These are phyloP conservation scores for Blastomyces gilchristii DNA, from an alignment of 2,329 filamentous ascomycete species.

Conservation along the genomic window DNA sequence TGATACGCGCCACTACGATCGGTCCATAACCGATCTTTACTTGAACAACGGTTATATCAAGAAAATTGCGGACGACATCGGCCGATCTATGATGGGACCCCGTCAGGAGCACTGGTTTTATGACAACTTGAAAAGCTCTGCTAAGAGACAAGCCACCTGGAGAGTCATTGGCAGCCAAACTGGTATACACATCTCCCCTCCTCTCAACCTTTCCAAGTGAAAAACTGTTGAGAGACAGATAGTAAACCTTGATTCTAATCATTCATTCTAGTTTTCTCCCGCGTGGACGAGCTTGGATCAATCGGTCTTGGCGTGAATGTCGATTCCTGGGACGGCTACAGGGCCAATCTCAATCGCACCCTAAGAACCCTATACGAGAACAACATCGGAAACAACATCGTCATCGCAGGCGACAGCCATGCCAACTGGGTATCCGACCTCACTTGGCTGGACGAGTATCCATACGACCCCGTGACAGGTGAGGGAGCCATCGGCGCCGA, in stretches of 20 bases:
- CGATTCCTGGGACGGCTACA: conserved; percentile 42
- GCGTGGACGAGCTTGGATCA: conserved; percentile 22
- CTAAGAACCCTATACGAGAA: conserved; percentile 55
- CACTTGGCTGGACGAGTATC: conserved; percentile 43
- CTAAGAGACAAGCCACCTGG: conserved; percentile 56
- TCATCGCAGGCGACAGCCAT: conserved; percentile 61
- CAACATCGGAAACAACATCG: conserved; percentile 62
- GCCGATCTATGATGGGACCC: conserved; percentile 59
- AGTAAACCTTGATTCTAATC: neutral
- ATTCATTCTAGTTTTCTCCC: conserved; percentile 8
- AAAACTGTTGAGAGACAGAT: neutral
- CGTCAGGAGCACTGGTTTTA: conserved; percentile 69
- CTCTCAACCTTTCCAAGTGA: neutral
- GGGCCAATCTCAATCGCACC: conserved; percentile 60
- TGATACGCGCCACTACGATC: conserved; percentile 58
- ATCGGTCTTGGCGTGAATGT: neutral
- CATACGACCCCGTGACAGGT: conserved; percentile 45
- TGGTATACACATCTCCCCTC: conserved; percentile 35
- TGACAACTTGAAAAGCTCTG: conserved; percentile 45
- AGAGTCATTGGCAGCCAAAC: conserved; percentile 54
- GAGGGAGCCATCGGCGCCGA: conserved; percentile 50
- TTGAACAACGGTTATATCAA: conserved; percentile 55
- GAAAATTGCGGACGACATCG: conserved; percentile 54
- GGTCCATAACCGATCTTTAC: conserved; percentile 48
- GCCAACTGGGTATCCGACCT: conserved; percentile 54